Conservation (phyloP, 1,284 basidiomycete species). For the Porphyrellus sp. region DNA sequence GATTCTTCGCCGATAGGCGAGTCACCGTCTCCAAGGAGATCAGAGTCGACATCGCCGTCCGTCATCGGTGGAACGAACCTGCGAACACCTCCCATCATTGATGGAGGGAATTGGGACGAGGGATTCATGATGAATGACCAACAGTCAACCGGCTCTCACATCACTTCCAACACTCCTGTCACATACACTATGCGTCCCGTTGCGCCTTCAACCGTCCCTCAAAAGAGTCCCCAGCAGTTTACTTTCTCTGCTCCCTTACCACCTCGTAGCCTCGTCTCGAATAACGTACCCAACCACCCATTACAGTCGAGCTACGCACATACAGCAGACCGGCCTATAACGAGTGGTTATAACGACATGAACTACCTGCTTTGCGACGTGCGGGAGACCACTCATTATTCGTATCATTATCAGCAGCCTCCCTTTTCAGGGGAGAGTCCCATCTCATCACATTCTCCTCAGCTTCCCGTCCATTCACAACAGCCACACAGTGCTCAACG, state of each 20-base stretch:
- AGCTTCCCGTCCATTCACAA: constrained; percentile 35
- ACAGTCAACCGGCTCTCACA: constrained; percentile 35
- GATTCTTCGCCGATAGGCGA: constrained; percentile 44
- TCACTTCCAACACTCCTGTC: constrained; percentile 41
- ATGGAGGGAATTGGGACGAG: constrained; percentile 56
- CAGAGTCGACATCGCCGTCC: constrained; percentile 36
- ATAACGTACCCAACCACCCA: constrained; percentile 28
- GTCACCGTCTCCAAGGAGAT: constrained; percentile 44
- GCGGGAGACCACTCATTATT: constrained; percentile 35
- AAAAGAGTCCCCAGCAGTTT: constrained; percentile 37
- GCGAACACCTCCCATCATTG: constrained; percentile 43
- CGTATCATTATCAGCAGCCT: constrained; percentile 37
- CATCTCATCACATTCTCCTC: constrained; percentile 35
- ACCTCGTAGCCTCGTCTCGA: constrained; percentile 31
- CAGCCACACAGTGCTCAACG: constrained; percentile 31
- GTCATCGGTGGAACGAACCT: constrained; percentile 32
- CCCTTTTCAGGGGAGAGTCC: constrained; percentile 35
- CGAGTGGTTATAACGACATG: constrained; percentile 37
- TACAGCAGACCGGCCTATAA: constrained; percentile 32
- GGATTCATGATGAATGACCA: constrained; percentile 53
- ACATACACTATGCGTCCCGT: constrained; percentile 40
- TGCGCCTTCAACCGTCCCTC: constrained; percentile 29
- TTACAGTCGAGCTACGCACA: constrained; percentile 33
- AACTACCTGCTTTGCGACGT: constrained; percentile 36
- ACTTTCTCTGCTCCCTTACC: constrained; percentile 35